These are phyloP conservation scores for Plasmodium fragile DNA, from an alignment of 169 alveolate species.

Conservation along the genomic window DNA sequence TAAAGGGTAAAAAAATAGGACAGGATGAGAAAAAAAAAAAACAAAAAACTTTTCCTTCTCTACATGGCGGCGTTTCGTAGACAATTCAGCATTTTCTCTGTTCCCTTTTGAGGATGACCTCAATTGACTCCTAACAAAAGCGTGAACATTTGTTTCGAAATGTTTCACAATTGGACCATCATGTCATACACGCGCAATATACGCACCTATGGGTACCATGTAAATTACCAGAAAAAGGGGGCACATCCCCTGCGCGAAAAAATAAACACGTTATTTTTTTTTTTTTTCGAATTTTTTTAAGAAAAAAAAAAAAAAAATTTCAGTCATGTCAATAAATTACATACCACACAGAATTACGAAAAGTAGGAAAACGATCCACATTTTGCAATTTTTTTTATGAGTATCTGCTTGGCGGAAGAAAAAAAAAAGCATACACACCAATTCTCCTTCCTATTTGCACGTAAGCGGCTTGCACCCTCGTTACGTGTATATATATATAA, in stretches of 20 bases:
- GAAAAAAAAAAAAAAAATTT: neutral
- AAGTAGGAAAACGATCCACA: neutral
- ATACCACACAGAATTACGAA: neutral
- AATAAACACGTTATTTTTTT: neutral
- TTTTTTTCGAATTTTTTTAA: too few species aligned
- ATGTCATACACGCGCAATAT: neutral
- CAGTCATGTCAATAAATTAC: neutral
- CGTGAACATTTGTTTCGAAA: neutral
- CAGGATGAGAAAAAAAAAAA: neutral
- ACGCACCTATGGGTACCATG: neutral
- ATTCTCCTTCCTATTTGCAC: neutral
- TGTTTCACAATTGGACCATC: neutral
- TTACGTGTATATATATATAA: neutral
- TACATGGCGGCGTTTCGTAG: neutral
- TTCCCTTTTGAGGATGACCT: neutral
- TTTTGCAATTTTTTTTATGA: neutral
- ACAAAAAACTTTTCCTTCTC: conserved; percentile 2
- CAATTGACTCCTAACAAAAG: neutral
- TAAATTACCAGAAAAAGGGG: neutral
- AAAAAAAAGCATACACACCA: neutral
- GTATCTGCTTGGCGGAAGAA: neutral
- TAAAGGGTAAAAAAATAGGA: neutral
- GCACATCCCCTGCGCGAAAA: neutral
- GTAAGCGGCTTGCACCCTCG: neutral
- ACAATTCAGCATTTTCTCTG: neutral